Base-by-base conservation (phyloP, 352 stramenopile species). In the Phytophthora fragariaefolia region DNA sequence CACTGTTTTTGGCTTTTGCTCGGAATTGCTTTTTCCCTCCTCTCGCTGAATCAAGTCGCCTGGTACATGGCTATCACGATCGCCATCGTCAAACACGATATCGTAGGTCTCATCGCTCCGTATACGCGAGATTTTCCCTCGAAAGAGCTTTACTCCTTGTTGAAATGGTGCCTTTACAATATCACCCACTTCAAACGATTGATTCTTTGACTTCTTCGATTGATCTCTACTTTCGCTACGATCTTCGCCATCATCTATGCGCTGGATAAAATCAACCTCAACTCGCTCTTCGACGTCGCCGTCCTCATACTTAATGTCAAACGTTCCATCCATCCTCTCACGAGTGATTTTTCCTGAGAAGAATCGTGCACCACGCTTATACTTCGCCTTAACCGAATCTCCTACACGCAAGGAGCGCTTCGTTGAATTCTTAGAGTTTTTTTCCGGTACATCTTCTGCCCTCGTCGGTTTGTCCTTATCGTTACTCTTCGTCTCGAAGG, bases 141-240 rank as follows among this genome's bases (percentile, higher is more conserved):
- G 57, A 58, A 77, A 88, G 4, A 82, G 56, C 52, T 82, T 83
- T 2, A 0, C 47, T 4, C 77, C 70, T 63, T 58, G 60, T 52
- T 88, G 77, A 46, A 77, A 84, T 9, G 70, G 66, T 10, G 80
- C 83, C 57, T 93, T 80, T 1, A 95, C 62, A 17, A 72, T 46
- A 24, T 93, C 80, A 1, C 82, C 85, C 34, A 73, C 58, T 50
- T 67, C 12, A 23, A 76, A 66, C 0, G 24, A 53, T 24, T 51
- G 49, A 6, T 54, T 42, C 17, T 58, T 73, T 18, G 9, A 1
- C 24, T 80, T 74, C 38, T 73, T 60, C 24, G 79, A 79, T 59
- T 78, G 70, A 3, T 61, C 58, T 23, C 76, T 74, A 26, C 67
- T 64, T 27, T 79, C 59, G 26, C 76, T 65, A n/a, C 58, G 51